Conservation (phyloP, 2,329 filamentous ascomycete species). For the Apiospora kogelbergensis region DNA sequence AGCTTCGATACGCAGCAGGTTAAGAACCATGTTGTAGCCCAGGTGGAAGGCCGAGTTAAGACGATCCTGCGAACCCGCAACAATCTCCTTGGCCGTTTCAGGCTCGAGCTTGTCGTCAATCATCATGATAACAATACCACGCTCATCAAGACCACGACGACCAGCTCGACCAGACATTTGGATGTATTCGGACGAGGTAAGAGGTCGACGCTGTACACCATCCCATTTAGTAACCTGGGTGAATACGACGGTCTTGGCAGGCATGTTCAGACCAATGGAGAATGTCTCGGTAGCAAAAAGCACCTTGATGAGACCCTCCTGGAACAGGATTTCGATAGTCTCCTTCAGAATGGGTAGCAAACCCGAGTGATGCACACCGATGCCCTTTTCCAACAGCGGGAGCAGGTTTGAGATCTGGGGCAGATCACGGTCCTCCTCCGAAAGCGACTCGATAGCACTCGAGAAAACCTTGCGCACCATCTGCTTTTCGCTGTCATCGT, state of each 20-base stretch:
- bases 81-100: conserved; percentile 88
- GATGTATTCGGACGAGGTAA: conserved; percentile 94
- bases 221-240: conserved; percentile 96
- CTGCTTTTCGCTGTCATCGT: conserved; percentile 91
- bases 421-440: conserved; percentile 84
- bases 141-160: conserved; percentile 93
- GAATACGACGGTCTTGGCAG: conserved; percentile 98
- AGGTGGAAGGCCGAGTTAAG: conserved; percentile 97
- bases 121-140: conserved; percentile 99
- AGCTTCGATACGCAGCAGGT: conserved; percentile 95
- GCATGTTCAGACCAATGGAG: conserved; percentile 98
- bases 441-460: conserved; percentile 88
- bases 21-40: conserved; percentile 99
- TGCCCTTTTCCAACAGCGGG: conserved; percentile 84
- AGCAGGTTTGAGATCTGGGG: conserved; percentile 91
- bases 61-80: conserved; percentile 94
- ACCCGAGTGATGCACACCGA: conserved; percentile 96
- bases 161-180: conserved; percentile 98
- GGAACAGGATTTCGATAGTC: conserved; percentile 98
- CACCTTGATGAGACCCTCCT: conserved; percentile 96
- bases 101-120: conserved; percentile 96
- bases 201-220: conserved; percentile 74
- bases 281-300: conserved; percentile 98
- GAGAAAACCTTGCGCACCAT: conserved; percentile 94
- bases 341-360: conserved; percentile 95